Conservation (phyloP, 345 rosid genomes). For the Populus davidiana region DNA sequence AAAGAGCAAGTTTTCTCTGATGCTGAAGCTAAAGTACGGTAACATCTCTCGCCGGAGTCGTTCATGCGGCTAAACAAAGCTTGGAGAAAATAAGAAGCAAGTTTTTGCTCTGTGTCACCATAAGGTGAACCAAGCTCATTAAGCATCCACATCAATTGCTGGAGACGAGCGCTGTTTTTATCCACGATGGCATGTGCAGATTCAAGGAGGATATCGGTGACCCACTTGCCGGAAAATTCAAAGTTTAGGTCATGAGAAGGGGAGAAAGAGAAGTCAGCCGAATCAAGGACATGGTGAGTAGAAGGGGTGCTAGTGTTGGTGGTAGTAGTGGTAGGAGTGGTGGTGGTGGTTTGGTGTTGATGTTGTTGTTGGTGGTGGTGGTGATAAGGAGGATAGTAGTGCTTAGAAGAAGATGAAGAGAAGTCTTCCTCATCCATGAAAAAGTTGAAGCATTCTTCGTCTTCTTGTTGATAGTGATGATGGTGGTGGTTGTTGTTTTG, state of each 20-base stretch:
- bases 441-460: conserved; percentile 97
- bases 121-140: conserved; percentile 84
- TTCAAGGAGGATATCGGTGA: conserved; percentile 54
- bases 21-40: conserved; percentile 53
- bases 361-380: conserved; percentile 24
- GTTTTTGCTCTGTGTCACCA: conserved; percentile 84
- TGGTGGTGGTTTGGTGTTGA: conserved; percentile 29
- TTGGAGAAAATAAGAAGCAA: conserved; percentile 79
- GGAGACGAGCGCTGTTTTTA: conserved; percentile 56
- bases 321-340: conserved; percentile 30
- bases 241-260: conserved; percentile 47
- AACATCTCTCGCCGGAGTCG: conserved; percentile 64
- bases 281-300: conserved; percentile 27
- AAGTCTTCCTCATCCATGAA: conserved; percentile 99
- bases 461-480: conserved; percentile 49
- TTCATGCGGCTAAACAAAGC: conserved; percentile 89
- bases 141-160: conserved; percentile 90
- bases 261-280: conserved; percentile 48
- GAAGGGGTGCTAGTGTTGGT: conserved; percentile 30
- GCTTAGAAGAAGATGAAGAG: conserved; percentile 87
- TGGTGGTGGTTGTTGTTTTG: conserved; percentile 43
- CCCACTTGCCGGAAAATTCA: conserved; percentile 77
- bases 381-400: conserved; percentile 39
- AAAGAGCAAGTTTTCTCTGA: conserved; percentile 75
- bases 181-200: conserved; percentile 64